These are phyloP conservation scores for Geotrichum carabidarum DNA, from an alignment of 1,139 yeast species.

Conservation along the genomic window DNA sequence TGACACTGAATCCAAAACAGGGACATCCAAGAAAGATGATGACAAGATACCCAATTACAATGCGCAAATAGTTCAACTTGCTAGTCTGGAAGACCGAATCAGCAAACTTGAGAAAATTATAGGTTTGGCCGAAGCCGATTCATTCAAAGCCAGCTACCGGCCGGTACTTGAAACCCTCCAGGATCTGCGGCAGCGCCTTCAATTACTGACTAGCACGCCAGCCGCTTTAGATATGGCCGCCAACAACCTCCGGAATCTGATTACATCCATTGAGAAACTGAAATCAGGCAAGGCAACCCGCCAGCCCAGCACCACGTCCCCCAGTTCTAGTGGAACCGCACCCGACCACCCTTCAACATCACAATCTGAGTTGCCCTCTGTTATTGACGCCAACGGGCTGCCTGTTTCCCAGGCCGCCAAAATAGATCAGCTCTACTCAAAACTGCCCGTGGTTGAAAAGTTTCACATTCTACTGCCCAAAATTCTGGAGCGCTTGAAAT, in stretches of 20 bases:
- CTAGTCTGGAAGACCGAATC: constrained; percentile 9
- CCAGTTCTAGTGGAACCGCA: background rate
- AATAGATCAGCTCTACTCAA: constrained; percentile 10
- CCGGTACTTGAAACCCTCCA: constrained; percentile 11
- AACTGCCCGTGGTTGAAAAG: constrained; percentile 7
- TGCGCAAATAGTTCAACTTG: background rate
- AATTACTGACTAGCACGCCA: constrained; percentile 16
- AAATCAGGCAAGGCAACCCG: background rate
- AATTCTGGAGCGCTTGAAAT: constrained; percentile 14
- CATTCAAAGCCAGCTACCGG: constrained; percentile 3
- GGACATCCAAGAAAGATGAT: background rate
- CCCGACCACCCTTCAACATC: background rate
- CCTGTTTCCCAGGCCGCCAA: background rate
- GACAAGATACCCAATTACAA: background rate
- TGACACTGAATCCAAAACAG: background rate
- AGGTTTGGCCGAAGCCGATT: constrained; percentile 9
- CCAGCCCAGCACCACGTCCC: background rate
- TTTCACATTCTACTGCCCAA: constrained; percentile 16
- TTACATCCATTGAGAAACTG: constrained; percentile 6
- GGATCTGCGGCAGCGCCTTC: constrained; percentile 12
- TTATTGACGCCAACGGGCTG: background rate
- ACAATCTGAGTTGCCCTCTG: background rate
- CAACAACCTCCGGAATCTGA: constrained; percentile 6
- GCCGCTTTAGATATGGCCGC: constrained; percentile 13
- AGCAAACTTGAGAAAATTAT: constrained; percentile 10